Evolutionary conservation across 192 early-diverging fungal species (phyloP).

Genomic region (Coemansia reversa): DNA sequence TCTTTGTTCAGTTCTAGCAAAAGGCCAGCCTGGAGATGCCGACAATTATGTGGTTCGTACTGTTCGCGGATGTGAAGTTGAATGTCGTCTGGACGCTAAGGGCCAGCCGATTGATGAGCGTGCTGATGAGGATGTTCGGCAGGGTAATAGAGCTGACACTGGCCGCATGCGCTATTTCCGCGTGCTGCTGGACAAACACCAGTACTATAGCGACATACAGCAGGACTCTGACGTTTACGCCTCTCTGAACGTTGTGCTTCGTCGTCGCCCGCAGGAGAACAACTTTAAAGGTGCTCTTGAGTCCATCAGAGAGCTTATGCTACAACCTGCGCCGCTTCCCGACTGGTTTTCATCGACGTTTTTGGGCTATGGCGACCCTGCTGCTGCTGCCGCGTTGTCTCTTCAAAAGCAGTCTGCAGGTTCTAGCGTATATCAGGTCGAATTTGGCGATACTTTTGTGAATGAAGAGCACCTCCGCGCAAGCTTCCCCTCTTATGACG

Average conservation of each 20-base stretch:
- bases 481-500: conserved; percentile 56
- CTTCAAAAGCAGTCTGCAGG: conserved; percentile 20
- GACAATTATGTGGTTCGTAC: not conserved
- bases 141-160: not conserved
- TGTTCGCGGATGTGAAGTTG: conserved; percentile 86
- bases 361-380: conserved; percentile 94
- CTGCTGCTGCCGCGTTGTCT: conserved; percentile 56
- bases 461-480: conserved; percentile 73
- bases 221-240: conserved; percentile 68
- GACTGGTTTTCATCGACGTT: conserved; percentile 90
- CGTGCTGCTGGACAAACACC: conserved; percentile 82
- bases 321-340: conserved; percentile 60
- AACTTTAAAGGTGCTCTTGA: conserved; percentile 93
- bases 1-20: conserved; percentile 63
- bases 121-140: not conserved
- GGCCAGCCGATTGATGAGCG: conserved; percentile 61
- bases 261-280: conserved; percentile 86
- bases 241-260: conserved; percentile 86
- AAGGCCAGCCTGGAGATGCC: too few relatives aligned
- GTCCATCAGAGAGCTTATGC: conserved; percentile 85
- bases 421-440: conserved; percentile 53
- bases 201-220: conserved; percentile 58
- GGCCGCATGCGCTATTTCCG: conserved; percentile 62
- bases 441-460: conserved; percentile 89
- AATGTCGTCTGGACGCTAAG: conserved; percentile 70